Conservation (phyloP, 2,329 filamentous ascomycete species). For the Hymenoscyphus linearis region DNA sequence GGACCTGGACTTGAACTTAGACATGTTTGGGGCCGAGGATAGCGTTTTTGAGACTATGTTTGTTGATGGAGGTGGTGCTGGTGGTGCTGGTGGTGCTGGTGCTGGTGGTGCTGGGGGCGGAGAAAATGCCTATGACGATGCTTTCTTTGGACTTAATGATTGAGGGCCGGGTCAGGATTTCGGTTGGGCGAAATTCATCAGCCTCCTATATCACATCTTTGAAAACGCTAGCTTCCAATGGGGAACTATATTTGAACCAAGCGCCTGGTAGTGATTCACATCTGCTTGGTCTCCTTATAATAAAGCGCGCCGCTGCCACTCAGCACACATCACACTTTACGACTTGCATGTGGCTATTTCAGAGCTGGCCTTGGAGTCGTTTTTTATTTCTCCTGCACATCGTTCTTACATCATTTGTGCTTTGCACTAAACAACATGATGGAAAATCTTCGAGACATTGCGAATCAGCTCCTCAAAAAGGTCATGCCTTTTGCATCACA, state of each 20-base stretch:
- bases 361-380: neutral
- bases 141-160: conserved; percentile 26
- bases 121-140: conserved; percentile 26
- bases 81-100: conserved; percentile 23
- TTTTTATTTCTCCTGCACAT: neutral
- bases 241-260: neutral
- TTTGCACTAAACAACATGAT: neutral
- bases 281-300: too few relatives aligned
- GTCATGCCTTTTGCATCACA: neutral
- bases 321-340: too few relatives aligned
- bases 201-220: neutral
- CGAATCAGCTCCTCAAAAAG: neutral
- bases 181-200: neutral
- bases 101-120: conserved; percentile 27
- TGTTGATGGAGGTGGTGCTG: conserved; percentile 20
- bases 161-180: neutral
- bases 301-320: too few relatives aligned
- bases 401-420: neutral
- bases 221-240: neutral
- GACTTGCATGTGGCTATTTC: neutral
- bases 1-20: conserved; percentile 49
- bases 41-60: conserved; percentile 31
- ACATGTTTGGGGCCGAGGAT: conserved; percentile 35
- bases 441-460: neutral
- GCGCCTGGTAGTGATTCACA: neutral